Base-by-base conservation (phyloP, 345 rosid species). In the Cochlearia excelsa region DNA sequence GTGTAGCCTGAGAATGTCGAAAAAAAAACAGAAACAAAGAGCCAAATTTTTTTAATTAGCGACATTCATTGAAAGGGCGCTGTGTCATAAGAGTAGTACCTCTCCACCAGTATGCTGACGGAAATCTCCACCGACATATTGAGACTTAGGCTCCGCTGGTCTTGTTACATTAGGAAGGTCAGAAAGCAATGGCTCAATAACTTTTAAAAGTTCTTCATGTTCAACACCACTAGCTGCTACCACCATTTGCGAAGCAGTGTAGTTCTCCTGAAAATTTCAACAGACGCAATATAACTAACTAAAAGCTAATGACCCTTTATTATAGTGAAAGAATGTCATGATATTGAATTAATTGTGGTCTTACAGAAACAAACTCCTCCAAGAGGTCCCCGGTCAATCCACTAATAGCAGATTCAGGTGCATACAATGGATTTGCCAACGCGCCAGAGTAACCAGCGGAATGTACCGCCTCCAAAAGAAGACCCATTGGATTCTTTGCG, bases 201-300 rank as follows among this genome's bases (percentile, higher is more conserved):
- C 76, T 43, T 90, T 80, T 57, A 87, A 49, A 33, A 93, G 84
- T 56, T 82, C 85, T 54, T 84, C 91, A 5, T 82, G 85, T 5
- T 86, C 95, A 59, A 89, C 95, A 37, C 97, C 96, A 49, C 82
- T 77, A 64, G 95, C 95, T 45, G 95, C 92, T 65, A 93, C 80
- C 41, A 87, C 92, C 76, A 93, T 84, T 34, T 92, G 66, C 44
- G 90, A 72, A 70, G 90, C 96, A 41, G 90, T 80, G 74, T 74
- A 89, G 57, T 93, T 77, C 70, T 93, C 92, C 97, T 89, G 70
- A 45, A 69, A 73, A 16, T 16, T 16, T 16, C 23, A 16, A 16
- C 23, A 16, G 23, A 16, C 23, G 23, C 23, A 16, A 16, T 16
- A 16, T 16, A 16, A 16, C 23, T 16, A 16, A 16, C 23, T 16